Evolutionary conservation across 2,329 filamentous ascomycete species (phyloP).

Genomic region (Hymenotorrendiella dingleyae): DNA sequence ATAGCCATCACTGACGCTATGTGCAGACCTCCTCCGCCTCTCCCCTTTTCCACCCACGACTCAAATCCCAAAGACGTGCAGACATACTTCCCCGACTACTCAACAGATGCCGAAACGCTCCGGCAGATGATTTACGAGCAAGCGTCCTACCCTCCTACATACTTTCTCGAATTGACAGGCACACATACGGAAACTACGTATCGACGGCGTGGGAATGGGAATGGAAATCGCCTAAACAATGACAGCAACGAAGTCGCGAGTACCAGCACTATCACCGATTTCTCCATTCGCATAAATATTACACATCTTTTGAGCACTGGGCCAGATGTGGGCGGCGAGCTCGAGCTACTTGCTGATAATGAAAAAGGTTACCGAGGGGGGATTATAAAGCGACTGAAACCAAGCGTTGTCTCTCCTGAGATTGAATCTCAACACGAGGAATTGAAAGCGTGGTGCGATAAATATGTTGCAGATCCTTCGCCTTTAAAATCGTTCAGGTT

Average conservation of each 20-base stretch:
- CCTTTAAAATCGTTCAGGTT: constrained; percentile 52
- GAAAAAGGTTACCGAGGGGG: constrained; percentile 61
- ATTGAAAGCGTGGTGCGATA: constrained; percentile 53
- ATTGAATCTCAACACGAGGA: constrained; percentile 10
- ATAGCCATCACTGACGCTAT: not conserved
- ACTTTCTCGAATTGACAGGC: constrained; percentile 27
- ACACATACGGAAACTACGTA: constrained; percentile 27
- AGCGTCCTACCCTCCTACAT: constrained; percentile 23
- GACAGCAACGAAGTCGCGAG: constrained; percentile 40
- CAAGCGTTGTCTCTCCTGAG: constrained; percentile 32
- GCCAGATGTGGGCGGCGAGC: constrained; percentile 34
- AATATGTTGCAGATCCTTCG: constrained; percentile 54
- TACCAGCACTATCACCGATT: constrained; percentile 48
- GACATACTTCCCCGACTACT: constrained; percentile 26
- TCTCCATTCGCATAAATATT: constrained; percentile 53
- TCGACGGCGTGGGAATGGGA: constrained; percentile 11
- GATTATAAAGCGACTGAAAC: constrained; percentile 44
- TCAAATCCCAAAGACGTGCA: constrained; percentile 15
- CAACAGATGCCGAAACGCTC: constrained; percentile 18
- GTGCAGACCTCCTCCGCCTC: constrained; percentile 5
- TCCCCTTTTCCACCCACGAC: constrained; percentile 23
- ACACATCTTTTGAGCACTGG: constrained; percentile 50
- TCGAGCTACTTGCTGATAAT: constrained; percentile 49
- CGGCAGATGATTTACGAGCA: constrained; percentile 25
- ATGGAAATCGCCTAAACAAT: constrained; percentile 21